Percentiles rank a stretch among this genome's conserved stretches.
phyloP scores from a whole-genome alignment of 768 basidiomycete species.

The Daedaleopsis nitida region DNA sequence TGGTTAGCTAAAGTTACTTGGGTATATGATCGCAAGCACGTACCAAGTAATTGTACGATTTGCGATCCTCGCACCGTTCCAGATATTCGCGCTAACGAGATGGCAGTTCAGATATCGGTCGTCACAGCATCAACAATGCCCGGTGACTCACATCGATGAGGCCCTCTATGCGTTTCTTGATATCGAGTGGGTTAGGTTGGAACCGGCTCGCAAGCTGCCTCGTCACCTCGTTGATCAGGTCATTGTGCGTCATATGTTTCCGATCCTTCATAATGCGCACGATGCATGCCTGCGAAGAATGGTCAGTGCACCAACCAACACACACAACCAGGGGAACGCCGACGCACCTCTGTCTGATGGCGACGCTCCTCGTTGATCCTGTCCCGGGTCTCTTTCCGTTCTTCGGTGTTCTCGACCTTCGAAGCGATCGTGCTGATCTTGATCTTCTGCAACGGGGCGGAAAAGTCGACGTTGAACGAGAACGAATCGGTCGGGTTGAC shows the following conservation, averaged over 20 bases:
- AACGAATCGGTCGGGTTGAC: slow-evolving; percentile 77
- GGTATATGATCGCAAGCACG: slow-evolving; percentile 5
- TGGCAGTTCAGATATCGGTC: neutral
- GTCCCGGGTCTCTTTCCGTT: slow-evolving; percentile 87
- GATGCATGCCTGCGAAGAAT: slow-evolving; percentile 78
- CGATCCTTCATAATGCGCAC: slow-evolving; percentile 98
- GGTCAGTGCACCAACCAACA: neutral
- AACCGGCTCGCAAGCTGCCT: slow-evolving; percentile 84
- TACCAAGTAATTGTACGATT: slow-evolving; percentile 82
- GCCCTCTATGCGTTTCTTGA: slow-evolving; percentile 93
- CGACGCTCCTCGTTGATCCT: slow-evolving; percentile 90
- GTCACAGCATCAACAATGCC: no score
- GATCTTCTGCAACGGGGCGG: slow-evolving; percentile 81
- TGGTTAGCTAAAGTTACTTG: neutral
- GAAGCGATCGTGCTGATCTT: slow-evolving; percentile 91
- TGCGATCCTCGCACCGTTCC: slow-evolving; percentile 84
- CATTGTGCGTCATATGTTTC: slow-evolving; percentile 85
- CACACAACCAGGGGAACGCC: neutral
- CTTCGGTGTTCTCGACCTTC: slow-evolving; percentile 83
- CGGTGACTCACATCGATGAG: slow-evolving; percentile 78
- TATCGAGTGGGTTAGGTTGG: slow-evolving; percentile 78
- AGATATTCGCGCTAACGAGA: slow-evolving; percentile 85
- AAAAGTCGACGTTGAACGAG: slow-evolving; percentile 85
- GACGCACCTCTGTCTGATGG: slow-evolving; percentile 83
- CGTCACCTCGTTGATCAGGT: slow-evolving; percentile 89